Conservation (phyloP, 352 stramenopile genomes). For the Pythium vanterpoolii region DNA sequence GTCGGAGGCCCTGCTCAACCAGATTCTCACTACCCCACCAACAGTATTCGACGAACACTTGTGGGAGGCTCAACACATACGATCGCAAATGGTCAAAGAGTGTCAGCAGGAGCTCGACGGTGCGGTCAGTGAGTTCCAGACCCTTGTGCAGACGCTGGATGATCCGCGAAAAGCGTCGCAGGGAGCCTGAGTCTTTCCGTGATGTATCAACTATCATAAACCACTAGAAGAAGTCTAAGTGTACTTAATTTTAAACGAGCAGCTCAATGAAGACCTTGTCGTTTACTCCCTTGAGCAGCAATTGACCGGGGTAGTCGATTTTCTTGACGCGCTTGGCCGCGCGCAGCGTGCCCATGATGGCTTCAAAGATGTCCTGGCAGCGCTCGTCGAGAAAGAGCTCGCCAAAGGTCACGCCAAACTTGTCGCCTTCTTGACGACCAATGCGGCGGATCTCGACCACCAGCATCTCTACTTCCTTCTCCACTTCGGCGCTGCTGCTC, state of each 20-base stretch:
- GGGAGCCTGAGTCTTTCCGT: background rate
- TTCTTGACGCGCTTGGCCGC: slow-evolving; percentile 71
- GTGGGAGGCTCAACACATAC: slow-evolving; percentile 37
- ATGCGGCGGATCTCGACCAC: slow-evolving; percentile 70
- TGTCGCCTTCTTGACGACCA: slow-evolving; percentile 39
- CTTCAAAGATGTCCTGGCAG: slow-evolving; percentile 75
- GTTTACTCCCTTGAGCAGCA: slow-evolving; percentile 80
- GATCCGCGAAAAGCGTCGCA: slow-evolving; percentile 8
- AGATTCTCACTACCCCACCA: slow-evolving; percentile 28
- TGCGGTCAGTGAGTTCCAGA: slow-evolving; percentile 60
- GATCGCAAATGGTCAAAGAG: slow-evolving; percentile 55
- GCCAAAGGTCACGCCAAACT: slow-evolving; percentile 71
- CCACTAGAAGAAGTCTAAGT: background rate
- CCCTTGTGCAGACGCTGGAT: slow-evolving; percentile 36
- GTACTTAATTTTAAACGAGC: slow-evolving; percentile 27
- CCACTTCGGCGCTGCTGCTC: slow-evolving; percentile 41
- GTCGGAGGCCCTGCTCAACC: slow-evolving; percentile 44
- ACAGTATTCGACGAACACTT: slow-evolving; percentile 12
- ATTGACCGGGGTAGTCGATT: slow-evolving; percentile 76
- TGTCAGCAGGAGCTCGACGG: slow-evolving; percentile 58
- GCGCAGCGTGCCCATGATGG: slow-evolving; percentile 81
- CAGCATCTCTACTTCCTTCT: slow-evolving; percentile 70
- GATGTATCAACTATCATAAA: too few species aligned
- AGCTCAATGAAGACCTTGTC: slow-evolving; percentile 79
- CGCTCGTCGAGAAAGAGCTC: slow-evolving; percentile 82